These are phyloP conservation scores for Mucuna pruriens DNA, from an alignment of 306 rosid genomes.

Conservation along the genomic window DNA sequence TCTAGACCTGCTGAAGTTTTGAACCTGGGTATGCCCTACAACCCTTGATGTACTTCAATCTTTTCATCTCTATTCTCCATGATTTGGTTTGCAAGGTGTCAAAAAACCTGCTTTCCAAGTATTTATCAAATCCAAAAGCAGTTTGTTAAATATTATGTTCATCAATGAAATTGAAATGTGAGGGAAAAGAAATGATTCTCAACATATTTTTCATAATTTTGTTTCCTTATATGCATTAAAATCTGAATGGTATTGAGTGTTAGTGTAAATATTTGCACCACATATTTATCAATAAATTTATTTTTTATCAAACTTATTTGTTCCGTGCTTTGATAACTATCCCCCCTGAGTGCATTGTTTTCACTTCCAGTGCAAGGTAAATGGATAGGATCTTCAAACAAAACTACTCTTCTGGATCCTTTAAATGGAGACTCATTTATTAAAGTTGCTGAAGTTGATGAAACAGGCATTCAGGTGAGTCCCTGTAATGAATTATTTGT, in stretches of 20 bases:
- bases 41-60: neutral
- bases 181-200: slow-evolving; percentile 7
- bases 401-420: slow-evolving; percentile 83
- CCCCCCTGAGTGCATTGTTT: slow-evolving; percentile 34
- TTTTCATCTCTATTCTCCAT: neutral
- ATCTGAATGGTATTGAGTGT: neutral
- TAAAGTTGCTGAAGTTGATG: slow-evolving; percentile 88
- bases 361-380: slow-evolving; percentile 87
- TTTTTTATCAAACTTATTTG: slow-evolving; percentile 2
- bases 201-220: neutral
- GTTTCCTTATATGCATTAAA: neutral
- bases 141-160: slow-evolving; percentile 2
- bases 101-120: slow-evolving; percentile 21
- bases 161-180: neutral
- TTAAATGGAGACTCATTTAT: slow-evolving; percentile 95
- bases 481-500: neutral
- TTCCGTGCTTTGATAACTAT: slow-evolving; percentile 1
- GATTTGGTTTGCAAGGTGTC: neutral
- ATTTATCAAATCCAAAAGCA: neutral
- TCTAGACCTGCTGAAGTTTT: slow-evolving; percentile 87
- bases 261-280: slow-evolving; percentile 19
- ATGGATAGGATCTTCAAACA: slow-evolving; percentile 71
- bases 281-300: slow-evolving; percentile 10
- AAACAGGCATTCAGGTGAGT: slow-evolving; percentile 76
- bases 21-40: slow-evolving; percentile 70